These are phyloP conservation scores for Torulaspora maleeae DNA, from an alignment of 805 yeast species.

Conservation along the genomic window DNA sequence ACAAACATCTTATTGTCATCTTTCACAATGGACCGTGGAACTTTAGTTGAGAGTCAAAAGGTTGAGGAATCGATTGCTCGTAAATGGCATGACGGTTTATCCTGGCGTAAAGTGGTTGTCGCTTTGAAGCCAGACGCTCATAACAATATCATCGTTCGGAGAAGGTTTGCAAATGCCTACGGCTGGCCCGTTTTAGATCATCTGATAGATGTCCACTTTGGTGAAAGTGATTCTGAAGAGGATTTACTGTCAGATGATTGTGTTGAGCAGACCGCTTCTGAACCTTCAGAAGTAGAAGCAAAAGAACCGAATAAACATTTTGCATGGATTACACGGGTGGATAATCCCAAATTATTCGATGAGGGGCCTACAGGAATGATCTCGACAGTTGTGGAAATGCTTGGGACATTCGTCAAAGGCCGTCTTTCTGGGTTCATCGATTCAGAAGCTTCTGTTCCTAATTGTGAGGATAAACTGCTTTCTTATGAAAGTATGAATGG, in stretches of 20 bases:
- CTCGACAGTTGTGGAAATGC: conserved; percentile 56
- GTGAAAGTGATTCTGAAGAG: conserved; percentile 16
- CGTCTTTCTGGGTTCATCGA: conserved; percentile 1
- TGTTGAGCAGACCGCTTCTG: not conserved
- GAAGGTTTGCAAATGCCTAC: conserved; percentile 72
- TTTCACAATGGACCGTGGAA: conserved; percentile 29
- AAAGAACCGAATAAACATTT: conserved; percentile 31
- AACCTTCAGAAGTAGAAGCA: conserved; percentile 7
- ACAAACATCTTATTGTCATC: conserved; percentile 34
- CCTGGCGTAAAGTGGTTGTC: conserved; percentile 69
- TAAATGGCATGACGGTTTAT: conserved; percentile 61
- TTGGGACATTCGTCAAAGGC: conserved; percentile 42
- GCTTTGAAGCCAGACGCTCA: conserved; percentile 71
- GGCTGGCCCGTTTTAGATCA: conserved; percentile 81
- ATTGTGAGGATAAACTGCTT: conserved; percentile 2
- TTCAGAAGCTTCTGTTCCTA: not conserved
- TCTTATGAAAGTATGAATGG: conserved; percentile 6
- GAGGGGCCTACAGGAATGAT: conserved; percentile 73
- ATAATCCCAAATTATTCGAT: conserved; percentile 36
- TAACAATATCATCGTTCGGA: conserved; percentile 65
- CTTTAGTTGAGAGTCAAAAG: conserved; percentile 17
- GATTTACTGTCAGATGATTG: not conserved
- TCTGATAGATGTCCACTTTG: conserved; percentile 57
- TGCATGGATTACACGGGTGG: conserved; percentile 48
- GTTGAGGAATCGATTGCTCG: conserved; percentile 57